Base-by-base conservation (phyloP, 208 protist species). In the Trypanosoma boissoni region DNA sequence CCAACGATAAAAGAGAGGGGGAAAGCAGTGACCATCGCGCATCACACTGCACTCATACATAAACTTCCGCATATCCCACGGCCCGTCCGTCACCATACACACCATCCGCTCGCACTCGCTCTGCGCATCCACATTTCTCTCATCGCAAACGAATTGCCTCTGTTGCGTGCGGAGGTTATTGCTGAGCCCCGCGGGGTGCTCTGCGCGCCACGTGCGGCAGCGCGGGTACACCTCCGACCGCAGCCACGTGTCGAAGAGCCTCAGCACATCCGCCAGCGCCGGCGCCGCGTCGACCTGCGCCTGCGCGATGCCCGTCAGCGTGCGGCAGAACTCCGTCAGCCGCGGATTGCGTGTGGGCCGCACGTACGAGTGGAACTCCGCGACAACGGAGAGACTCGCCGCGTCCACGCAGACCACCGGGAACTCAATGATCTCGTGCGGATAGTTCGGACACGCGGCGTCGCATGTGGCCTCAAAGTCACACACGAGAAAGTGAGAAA, bases 351-450 rank as follows among this genome's bases (percentile, higher is more conserved):
- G 46, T 2, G 79, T 58, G 7, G 97, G 97, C 23, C 80, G 87
- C 10, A 98, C 90, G 68, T 92, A 98, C 5, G 73, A 58, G 72
- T 96, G 92, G 42, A 96, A 96, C 71, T 95, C 80, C 5, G 82
- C 83, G 21, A 88, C 87, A 18, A 86, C 67, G 55, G 68, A 46
- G 36, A 86, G 59, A 29, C 60, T 83, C 21, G 62, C 60, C 8
- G 82, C 84, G 69, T 96, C 83, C 1, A 98, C 27, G 32, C 93
- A 74, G 2, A 99, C 88, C 1, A 95, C 87, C 8, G 97, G 95
- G 43, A 97, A 97, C 72, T 99, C 96, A 58, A 99, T 98, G 62
- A 99, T 98, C 72, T 99, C 97, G 58, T 98, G 87, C 36, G 78
- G 84, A 44, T 78, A 92, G 52, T 76, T 26, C 23, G 74, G 67